Evolutionary conservation across 2,329 filamentous ascomycete genomes (phyloP).

Genomic region (Phaeosphaeria sp.): DNA sequence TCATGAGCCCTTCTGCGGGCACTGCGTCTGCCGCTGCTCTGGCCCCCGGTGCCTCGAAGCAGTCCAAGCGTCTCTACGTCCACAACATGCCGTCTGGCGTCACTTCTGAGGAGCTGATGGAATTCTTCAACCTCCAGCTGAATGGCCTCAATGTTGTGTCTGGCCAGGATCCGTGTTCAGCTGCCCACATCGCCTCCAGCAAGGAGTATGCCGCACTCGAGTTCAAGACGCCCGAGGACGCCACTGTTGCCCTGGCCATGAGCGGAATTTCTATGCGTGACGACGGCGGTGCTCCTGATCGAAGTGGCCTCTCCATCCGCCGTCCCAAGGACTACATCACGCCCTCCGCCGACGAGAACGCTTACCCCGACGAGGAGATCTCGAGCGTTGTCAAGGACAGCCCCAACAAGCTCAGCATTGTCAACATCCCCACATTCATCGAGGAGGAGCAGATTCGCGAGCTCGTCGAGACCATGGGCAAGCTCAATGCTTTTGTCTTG

Average conservation of each 20-base stretch:
- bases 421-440: constrained; percentile 87
- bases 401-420: constrained; percentile 92
- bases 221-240: constrained; percentile 85
- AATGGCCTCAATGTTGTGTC: constrained; percentile 95
- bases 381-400: constrained; percentile 87
- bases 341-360: constrained; percentile 69
- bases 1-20: constrained; percentile 88
- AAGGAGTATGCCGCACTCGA: constrained; percentile 84
- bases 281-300: constrained; percentile 58
- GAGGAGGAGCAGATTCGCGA: constrained; percentile 91
- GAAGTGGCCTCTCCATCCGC: constrained; percentile 73
- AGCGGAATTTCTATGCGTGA: constrained; percentile 87
- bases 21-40: constrained; percentile 76
- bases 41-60: constrained; percentile 90
- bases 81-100: constrained; percentile 77
- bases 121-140: constrained; percentile 95
- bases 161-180: constrained; percentile 81
- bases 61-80: constrained; percentile 89
- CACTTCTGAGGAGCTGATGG: constrained; percentile 77
- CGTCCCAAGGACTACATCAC: constrained; percentile 98
- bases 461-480: constrained; percentile 87
- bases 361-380: constrained; percentile 77
- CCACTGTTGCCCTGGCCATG: constrained; percentile 88
- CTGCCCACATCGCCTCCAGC: constrained; percentile 82
- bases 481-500: constrained; percentile 88